A percentile compares a stretch with the other conserved stretches of the same genome.
These are phyloP conservation scores for Xylaria bambusicola DNA, from an alignment of 495 filamentous ascomycete species.

Conservation along the genomic window DNA sequence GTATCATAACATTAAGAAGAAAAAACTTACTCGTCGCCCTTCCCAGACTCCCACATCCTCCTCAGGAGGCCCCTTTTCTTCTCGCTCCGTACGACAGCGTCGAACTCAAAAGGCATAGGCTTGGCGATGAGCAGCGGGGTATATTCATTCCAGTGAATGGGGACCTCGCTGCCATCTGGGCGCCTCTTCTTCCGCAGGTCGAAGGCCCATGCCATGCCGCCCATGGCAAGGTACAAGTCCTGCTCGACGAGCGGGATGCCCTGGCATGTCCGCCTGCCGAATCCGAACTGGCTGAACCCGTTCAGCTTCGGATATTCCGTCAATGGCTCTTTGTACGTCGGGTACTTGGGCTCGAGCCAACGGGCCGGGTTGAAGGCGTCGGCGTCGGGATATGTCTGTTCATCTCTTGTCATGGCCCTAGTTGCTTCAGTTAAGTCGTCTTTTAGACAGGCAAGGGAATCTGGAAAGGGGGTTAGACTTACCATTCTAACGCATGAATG, in stretches of 20 bases:
- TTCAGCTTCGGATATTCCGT: constrained; percentile 55
- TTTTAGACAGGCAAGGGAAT: background rate
- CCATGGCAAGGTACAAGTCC: constrained; percentile 59
- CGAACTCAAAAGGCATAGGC: constrained; percentile 50
- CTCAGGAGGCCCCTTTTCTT: constrained; percentile 31
- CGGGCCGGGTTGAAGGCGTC: constrained; percentile 59
- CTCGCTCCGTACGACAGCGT: constrained; percentile 39
- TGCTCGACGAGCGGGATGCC: constrained; percentile 58
- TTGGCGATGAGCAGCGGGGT: constrained; percentile 57
- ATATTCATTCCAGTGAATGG: constrained; percentile 53
- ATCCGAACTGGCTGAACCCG: constrained; percentile 60
- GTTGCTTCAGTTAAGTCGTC: constrained; percentile 30
- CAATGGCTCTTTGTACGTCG: constrained; percentile 58
- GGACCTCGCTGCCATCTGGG: constrained; percentile 37
- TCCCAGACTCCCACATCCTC: constrained; percentile 39
- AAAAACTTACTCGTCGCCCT: constrained; percentile 24
- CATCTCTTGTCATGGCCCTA: constrained; percentile 65
- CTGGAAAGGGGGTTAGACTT: constrained; percentile 14
- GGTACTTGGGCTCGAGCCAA: constrained; percentile 52
- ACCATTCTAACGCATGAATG: constrained; percentile 60
- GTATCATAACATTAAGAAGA: background rate
- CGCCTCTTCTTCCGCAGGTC: constrained; percentile 50
- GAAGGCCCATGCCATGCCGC: constrained; percentile 61
- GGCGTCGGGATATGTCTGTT: constrained; percentile 58
- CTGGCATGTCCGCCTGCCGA: constrained; percentile 61